phyloP scores from a whole-genome alignment of 2,329 filamentous ascomycete species.

The Botrytis byssoidea region DNA sequence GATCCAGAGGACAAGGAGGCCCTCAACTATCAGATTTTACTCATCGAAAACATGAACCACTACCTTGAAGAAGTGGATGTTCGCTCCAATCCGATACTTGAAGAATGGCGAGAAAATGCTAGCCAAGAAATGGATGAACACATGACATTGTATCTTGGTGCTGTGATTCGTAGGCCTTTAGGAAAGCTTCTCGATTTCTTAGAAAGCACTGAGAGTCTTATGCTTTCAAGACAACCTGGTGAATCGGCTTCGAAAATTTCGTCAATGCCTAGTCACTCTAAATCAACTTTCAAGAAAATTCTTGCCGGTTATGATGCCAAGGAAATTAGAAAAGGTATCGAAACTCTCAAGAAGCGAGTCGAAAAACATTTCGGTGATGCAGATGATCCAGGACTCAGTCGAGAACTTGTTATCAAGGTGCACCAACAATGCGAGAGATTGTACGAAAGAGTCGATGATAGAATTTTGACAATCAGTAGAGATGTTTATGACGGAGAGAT shows the following conservation, averaged over 20 bases:
- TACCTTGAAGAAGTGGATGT: constrained; percentile 89
- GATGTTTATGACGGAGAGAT: constrained; percentile 65
- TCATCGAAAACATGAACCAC: constrained; percentile 99
- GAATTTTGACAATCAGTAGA: constrained; percentile 58
- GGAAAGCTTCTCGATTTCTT: constrained; percentile 90
- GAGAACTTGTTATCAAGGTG: constrained; percentile 57
- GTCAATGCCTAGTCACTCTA: constrained; percentile 77
- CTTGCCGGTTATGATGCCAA: constrained; percentile 76
- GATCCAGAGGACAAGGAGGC: constrained; percentile 92
- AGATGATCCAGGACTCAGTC: constrained; percentile 61
- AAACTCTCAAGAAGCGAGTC: constrained; percentile 82
- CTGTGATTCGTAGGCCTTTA: constrained; percentile 83
- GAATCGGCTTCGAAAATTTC: constrained; percentile 65
- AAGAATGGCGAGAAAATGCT: constrained; percentile 80
- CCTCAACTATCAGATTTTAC: constrained; percentile 92
- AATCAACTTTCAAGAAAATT: constrained; percentile 81
- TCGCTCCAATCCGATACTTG: constrained; percentile 69
- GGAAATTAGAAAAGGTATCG: constrained; percentile 86
- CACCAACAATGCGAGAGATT: constrained; percentile 61
- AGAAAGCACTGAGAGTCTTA: constrained; percentile 77
- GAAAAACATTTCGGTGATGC: constrained; percentile 97
- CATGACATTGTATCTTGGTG: constrained; percentile 80
- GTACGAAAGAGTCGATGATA: constrained; percentile 60
- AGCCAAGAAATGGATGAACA: constrained; percentile 79
- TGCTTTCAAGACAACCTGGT: constrained; percentile 57